Evolutionary conservation across 1,284 basidiomycete species (phyloP).

Genomic region (Ganoderma sp.): DNA sequence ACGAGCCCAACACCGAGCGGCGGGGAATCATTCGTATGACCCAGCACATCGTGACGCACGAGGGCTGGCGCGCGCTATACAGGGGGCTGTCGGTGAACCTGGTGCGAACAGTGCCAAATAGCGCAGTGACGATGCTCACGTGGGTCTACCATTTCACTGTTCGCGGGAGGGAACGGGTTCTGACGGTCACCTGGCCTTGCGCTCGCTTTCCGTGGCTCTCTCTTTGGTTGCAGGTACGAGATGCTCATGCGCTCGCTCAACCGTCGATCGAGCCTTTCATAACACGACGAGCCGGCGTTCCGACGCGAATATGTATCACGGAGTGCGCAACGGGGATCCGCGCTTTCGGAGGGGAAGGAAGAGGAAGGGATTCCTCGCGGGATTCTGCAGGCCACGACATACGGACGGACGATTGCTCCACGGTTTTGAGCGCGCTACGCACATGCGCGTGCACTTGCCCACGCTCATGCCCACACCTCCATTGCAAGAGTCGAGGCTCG

Average conservation of each 20-base stretch:
- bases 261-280: constrained; percentile 29
- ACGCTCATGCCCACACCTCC: neutral
- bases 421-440: neutral
- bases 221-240: constrained; percentile 56
- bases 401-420: constrained; percentile 12
- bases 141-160: constrained; percentile 54
- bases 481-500: neutral
- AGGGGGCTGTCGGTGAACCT: constrained; percentile 91
- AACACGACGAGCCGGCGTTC: constrained; percentile 16
- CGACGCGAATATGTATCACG: neutral
- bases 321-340: neutral
- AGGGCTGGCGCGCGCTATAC: constrained; percentile 89
- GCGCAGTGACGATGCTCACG: constrained; percentile 94
- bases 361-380: neutral
- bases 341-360: neutral
- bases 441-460: neutral
- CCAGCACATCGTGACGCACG: constrained; percentile 73
- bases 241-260: constrained; percentile 67
- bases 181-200: neutral
- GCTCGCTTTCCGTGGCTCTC: neutral
- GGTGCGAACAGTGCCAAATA: constrained; percentile 90
- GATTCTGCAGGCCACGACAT: neutral
- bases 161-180: neutral
- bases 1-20: constrained; percentile 44
- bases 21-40: constrained; percentile 77